Conservation (phyloP, 2,329 filamentous ascomycete genomes). For the Mariannaea sp. region DNA sequence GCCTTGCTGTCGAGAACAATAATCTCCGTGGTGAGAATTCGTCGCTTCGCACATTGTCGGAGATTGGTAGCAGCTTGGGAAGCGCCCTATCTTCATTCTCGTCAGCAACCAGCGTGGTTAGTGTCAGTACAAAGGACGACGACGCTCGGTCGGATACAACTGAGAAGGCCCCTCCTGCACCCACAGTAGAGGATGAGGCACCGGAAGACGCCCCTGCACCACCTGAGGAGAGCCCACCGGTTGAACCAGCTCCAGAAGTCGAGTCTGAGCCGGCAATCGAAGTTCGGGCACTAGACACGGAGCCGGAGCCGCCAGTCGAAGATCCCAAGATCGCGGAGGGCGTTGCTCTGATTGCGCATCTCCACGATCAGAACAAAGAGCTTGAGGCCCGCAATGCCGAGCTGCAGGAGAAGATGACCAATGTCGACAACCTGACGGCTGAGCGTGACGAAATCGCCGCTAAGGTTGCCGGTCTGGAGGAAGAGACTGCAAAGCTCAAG, state of each 20-base stretch:
- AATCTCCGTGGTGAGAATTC: slow-evolving; percentile 32
- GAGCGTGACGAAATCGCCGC: slow-evolving; percentile 26
- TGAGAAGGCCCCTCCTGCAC: slow-evolving; percentile 28
- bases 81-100: slow-evolving; percentile 32
- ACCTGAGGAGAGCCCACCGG: slow-evolving; percentile 16
- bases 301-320: slow-evolving; percentile 5
- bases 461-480: slow-evolving; percentile 28
- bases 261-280: slow-evolving; percentile 11
- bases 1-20: slow-evolving; percentile 32
- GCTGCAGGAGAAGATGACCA: slow-evolving; percentile 27
- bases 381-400: slow-evolving; percentile 20
- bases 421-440: slow-evolving; percentile 20
- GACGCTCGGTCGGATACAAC: slow-evolving; percentile 32
- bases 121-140: slow-evolving; percentile 15
- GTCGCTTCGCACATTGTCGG: slow-evolving; percentile 27
- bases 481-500: slow-evolving; percentile 16
- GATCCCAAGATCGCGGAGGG: slow-evolving; percentile 13
- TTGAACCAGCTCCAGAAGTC: slow-evolving; percentile 6
- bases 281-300: slow-evolving; percentile 3
- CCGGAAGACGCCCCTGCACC: neutral
- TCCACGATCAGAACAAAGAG: slow-evolving; percentile 22
- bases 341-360: slow-evolving; percentile 11
- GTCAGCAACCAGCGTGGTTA: slow-evolving; percentile 16
- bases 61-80: slow-evolving; percentile 29
- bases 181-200: slow-evolving; percentile 11